Percentiles rank a stretch among this genome's conserved stretches.
phyloP scores from a whole-genome alignment of 2,329 filamentous ascomycete genomes.

The Cladophialophora chaetospira region DNA sequence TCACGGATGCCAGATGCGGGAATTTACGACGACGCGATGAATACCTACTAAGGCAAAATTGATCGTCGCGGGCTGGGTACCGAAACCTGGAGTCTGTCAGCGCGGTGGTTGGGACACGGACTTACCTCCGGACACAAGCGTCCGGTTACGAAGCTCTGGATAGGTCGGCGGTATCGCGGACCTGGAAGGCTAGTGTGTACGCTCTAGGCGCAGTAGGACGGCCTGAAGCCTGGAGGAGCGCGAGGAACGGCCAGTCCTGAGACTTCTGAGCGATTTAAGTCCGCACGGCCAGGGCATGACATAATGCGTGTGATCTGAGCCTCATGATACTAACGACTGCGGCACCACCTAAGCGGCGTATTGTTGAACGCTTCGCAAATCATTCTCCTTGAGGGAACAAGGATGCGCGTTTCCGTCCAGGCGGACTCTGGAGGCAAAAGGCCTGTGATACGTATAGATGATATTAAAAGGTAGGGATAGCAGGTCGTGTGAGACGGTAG shows the following conservation, averaged over 20 bases:
- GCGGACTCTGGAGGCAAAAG: not conserved
- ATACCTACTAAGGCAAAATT: too few relatives aligned
- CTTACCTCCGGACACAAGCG: not conserved
- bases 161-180: too few relatives aligned
- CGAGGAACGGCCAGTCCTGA: not conserved
- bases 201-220: not conserved
- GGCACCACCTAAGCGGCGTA: not conserved
- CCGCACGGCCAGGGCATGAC: slow-evolving; percentile 8
- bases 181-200: not conserved
- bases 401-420: not conserved
- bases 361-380: not conserved
- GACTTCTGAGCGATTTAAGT: slow-evolving; percentile 3
- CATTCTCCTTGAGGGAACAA: slow-evolving; percentile 6
- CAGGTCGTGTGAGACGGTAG: not conserved
- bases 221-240: not conserved
- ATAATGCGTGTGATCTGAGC: not conserved
- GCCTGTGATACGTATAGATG: not conserved
- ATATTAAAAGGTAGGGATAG: not conserved
- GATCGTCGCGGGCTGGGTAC: not conserved
- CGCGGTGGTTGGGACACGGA: not conserved
- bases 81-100: not conserved
- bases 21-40: not conserved
- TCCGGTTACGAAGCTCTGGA: too few relatives aligned
- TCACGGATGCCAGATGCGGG: slow-evolving; percentile 1
- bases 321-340: not conserved